Evolutionary conservation across 306 rosid species (phyloP).

Genomic region (Vigna reflexopilosa): DNA sequence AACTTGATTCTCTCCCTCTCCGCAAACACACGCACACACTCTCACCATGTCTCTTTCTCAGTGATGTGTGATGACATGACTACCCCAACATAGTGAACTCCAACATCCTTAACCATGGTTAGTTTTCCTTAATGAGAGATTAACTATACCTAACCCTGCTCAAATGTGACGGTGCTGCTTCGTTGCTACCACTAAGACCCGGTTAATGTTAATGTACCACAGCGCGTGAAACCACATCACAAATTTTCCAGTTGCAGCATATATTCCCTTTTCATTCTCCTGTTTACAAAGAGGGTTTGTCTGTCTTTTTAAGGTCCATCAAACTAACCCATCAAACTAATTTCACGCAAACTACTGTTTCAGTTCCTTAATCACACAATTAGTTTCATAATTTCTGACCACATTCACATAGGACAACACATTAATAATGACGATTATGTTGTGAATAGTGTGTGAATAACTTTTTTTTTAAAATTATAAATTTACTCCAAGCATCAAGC

Average conservation of each 20-base stretch:
- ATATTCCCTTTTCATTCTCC: conserved; percentile 2
- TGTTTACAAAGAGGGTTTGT: neutral
- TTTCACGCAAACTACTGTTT: neutral
- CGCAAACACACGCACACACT: conserved; percentile 23
- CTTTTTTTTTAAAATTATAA: neutral
- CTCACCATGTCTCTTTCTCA: conserved; percentile 12
- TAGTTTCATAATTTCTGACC: neutral
- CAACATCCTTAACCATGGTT: conserved; percentile 49
- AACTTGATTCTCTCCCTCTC: conserved; percentile 60
- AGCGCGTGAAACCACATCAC: conserved; percentile 29
- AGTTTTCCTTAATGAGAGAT: conserved; percentile 25
- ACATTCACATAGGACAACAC: neutral
- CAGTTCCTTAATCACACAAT: neutral
- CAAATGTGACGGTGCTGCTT: neutral
- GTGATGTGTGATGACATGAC: conserved; percentile 48
- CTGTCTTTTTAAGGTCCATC: conserved; percentile 9
- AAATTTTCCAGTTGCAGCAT: conserved; percentile 14
- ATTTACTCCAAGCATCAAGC: neutral
- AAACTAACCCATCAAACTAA: neutral
- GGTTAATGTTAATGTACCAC: neutral
- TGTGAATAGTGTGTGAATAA: neutral
- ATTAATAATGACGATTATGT: neutral
- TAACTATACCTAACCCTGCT: conserved; percentile 2
- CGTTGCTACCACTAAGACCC: conserved; percentile 5
- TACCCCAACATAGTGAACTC: conserved; percentile 41